phyloP scores from a whole-genome alignment of 1,139 yeast species.

The Blastobotrys elegans region DNA sequence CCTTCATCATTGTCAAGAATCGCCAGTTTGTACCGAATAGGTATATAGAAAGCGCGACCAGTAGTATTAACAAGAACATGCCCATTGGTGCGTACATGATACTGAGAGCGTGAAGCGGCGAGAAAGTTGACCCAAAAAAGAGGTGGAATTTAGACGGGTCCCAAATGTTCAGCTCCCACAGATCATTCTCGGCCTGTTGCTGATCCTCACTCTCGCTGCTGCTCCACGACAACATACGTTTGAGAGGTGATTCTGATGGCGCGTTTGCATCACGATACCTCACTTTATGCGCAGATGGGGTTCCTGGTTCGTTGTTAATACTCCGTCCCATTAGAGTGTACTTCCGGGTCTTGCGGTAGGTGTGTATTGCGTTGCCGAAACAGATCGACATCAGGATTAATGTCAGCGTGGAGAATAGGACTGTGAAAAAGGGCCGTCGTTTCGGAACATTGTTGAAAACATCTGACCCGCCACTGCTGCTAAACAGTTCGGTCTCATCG shows the following conservation, averaged over 20 bases:
- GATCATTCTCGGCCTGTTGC: slow-evolving; percentile 14
- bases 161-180: slow-evolving; percentile 58
- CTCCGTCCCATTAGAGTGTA: slow-evolving; percentile 42
- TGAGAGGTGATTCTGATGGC: slow-evolving; percentile 11
- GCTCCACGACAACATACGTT: slow-evolving; percentile 10
- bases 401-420: slow-evolving; percentile 15
- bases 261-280: slow-evolving; percentile 22
- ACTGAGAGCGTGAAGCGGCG: slow-evolving; percentile 50
- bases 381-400: slow-evolving; percentile 17
- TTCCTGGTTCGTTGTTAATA: slow-evolving; percentile 35
- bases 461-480: slow-evolving; percentile 2
- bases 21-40: slow-evolving; percentile 41
- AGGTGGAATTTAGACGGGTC: slow-evolving; percentile 51
- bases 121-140: slow-evolving; percentile 46
- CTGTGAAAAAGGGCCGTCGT: slow-evolving; percentile 16
- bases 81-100: slow-evolving; percentile 42
- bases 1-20: slow-evolving; percentile 48
- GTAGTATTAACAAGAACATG: slow-evolving; percentile 30
- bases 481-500: neutral
- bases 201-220: neutral
- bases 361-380: slow-evolving; percentile 35
- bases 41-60: slow-evolving; percentile 37
- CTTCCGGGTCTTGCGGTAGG: slow-evolving; percentile 35
- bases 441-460: slow-evolving; percentile 11
- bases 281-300: slow-evolving; percentile 39